A percentile compares a stretch with the other conserved stretches of the same genome.
Conservation (phyloP, 805 yeast species). For the Kuraishia capsulata region DNA sequence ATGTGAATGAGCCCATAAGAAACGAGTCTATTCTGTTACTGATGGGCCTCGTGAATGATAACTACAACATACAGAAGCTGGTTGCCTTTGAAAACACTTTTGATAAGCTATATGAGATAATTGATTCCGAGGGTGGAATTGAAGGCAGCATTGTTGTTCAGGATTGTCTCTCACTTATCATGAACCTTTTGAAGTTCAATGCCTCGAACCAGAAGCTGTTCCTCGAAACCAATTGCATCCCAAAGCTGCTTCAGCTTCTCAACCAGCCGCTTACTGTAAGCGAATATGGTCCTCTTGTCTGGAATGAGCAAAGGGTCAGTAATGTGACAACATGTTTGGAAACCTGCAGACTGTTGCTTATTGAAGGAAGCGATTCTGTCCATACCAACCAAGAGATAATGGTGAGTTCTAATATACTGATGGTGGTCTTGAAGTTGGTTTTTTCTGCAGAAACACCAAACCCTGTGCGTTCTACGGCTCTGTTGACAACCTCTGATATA, state of each 20-base stretch:
- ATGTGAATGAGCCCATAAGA: constrained; percentile 73
- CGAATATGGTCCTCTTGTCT: constrained; percentile 36
- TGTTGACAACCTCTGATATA: constrained; percentile 70
- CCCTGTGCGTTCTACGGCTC: constrained; percentile 55
- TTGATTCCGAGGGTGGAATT: constrained; percentile 81
- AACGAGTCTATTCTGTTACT: constrained; percentile 82
- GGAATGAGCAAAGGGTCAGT: constrained; percentile 70
- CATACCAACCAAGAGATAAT: constrained; percentile 51
- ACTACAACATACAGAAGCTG: constrained; percentile 79
- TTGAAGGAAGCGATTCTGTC: constrained; percentile 63
- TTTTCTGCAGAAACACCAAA: constrained; percentile 61
- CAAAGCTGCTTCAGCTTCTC: constrained; percentile 52
- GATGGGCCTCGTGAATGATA: constrained; percentile 73
- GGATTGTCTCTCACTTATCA: constrained; percentile 73
- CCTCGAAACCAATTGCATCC: constrained; percentile 74
- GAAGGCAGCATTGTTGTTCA: constrained; percentile 86
- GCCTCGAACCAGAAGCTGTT: constrained; percentile 86
- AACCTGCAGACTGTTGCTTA: constrained; percentile 63
- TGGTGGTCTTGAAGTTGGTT: constrained; percentile 58
- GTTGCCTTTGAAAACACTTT: constrained; percentile 94
- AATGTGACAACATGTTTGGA: constrained; percentile 64
- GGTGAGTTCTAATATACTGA: constrained; percentile 50
- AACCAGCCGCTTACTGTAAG: constrained; percentile 46
- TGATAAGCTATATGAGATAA: constrained; percentile 69
- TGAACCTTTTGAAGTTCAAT: constrained; percentile 69